Evolutionary conservation across 2,329 filamentous ascomycete genomes (phyloP).

Genomic region (Fusarium tjaetaba): DNA sequence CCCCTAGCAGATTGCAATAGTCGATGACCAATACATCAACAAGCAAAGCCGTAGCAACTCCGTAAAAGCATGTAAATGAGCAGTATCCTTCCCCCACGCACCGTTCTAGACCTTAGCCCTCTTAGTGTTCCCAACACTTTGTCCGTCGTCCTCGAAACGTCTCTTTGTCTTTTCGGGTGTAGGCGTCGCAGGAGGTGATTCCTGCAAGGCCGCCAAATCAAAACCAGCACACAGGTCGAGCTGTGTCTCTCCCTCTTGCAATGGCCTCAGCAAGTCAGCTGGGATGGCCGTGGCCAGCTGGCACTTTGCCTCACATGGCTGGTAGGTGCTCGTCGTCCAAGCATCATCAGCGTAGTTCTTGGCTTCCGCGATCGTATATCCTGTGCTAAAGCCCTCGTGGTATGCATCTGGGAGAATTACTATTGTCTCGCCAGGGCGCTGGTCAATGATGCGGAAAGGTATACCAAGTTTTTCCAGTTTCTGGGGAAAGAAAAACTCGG

Average conservation of each 20-base stretch:
- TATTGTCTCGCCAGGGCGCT: conserved; percentile 53
- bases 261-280: conserved; percentile 46
- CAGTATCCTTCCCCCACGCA: neutral
- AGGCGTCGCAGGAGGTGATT: conserved; percentile 17
- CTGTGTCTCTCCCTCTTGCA: conserved; percentile 46
- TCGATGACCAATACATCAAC: neutral
- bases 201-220: conserved; percentile 12
- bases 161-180: conserved; percentile 28
- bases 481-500: conserved; percentile 54
- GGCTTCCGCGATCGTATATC: conserved; percentile 53
- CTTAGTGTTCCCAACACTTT: conserved; percentile 27
- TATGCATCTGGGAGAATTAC: conserved; percentile 54
- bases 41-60: conserved; percentile 20
- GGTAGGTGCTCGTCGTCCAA: conserved; percentile 51
- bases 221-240: conserved; percentile 48
- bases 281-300: conserved; percentile 51
- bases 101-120: conserved; percentile 32
- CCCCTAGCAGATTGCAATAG: conserved; percentile 22
- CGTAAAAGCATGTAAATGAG: conserved; percentile 11
- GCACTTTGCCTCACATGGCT: conserved; percentile 49
- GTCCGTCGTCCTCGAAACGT: conserved; percentile 17
- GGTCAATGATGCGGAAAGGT: conserved; percentile 51
- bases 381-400: conserved; percentile 55
- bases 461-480: conserved; percentile 52
- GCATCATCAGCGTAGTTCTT: conserved; percentile 52